Evolutionary conservation across 768 basidiomycete genomes (phyloP).

Genomic region (Trametes punicea): DNA sequence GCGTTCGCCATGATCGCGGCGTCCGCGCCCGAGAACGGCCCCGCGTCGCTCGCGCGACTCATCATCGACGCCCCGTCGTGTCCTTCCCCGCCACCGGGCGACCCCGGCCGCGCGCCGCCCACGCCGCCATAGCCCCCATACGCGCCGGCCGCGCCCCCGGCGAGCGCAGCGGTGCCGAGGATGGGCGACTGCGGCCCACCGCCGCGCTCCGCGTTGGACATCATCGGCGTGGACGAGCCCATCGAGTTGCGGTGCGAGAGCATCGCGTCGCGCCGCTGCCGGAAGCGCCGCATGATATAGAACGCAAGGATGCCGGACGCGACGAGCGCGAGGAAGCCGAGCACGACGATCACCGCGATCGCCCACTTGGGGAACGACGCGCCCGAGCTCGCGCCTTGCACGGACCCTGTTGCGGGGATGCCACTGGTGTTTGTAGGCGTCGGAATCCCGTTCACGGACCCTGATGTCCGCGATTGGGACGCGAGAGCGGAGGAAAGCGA

Average conservation of each 20-base stretch:
- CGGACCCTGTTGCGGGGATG: conserved; percentile 27
- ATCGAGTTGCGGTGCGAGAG: conserved; percentile 68
- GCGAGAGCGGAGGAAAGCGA: conserved; percentile 30
- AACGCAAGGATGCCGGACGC: conserved; percentile 66
- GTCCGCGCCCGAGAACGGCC: conserved; percentile 77
- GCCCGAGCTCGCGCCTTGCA: conserved; percentile 41
- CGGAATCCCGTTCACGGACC: neutral
- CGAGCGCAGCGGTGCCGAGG: conserved; percentile 35
- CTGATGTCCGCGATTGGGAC: conserved; percentile 21
- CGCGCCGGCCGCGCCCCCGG: conserved; percentile 28
- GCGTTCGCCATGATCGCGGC: conserved; percentile 93
- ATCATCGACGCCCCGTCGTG: conserved; percentile 72
- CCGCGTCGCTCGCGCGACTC: conserved; percentile 60
- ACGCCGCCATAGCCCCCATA: conserved; percentile 20
- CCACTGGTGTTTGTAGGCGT: neutral
- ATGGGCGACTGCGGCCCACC: conserved; percentile 46
- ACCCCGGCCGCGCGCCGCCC: conserved; percentile 31
- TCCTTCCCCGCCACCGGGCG: conserved; percentile 32
- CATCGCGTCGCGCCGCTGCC: conserved; percentile 43
- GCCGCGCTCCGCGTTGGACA: conserved; percentile 52
- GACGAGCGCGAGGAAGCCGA: conserved; percentile 80
- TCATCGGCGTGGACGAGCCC: conserved; percentile 82
- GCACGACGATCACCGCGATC: conserved; percentile 84
- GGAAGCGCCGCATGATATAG: conserved; percentile 68
- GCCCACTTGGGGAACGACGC: conserved; percentile 81